A percentile compares a stretch with the other conserved stretches of the same genome.
Evolutionary conservation across 2,329 filamentous ascomycete species (phyloP).

Genomic region (Beauveria sp.): DNA sequence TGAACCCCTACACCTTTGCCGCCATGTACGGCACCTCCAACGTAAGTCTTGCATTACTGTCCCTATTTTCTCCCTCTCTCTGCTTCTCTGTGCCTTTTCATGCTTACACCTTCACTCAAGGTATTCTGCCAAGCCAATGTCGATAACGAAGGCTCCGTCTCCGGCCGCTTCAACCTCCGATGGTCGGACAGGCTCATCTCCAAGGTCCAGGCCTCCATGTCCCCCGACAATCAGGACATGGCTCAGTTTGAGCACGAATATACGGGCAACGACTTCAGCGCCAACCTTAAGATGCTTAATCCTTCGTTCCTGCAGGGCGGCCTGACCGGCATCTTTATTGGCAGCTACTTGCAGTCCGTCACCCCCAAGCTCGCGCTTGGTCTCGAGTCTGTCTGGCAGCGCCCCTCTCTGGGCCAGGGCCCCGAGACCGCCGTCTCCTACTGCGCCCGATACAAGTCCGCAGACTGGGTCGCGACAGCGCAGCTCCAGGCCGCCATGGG

Average conservation of each 20-base stretch:
- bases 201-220: slow-evolving; percentile 82
- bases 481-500: slow-evolving; percentile 80
- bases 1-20: slow-evolving; percentile 92
- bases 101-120: slow-evolving; percentile 36
- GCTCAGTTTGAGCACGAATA: slow-evolving; percentile 95
- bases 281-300: slow-evolving; percentile 88
- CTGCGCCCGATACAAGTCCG: slow-evolving; percentile 81
- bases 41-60: slow-evolving; percentile 39
- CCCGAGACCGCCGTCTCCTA: slow-evolving; percentile 92
- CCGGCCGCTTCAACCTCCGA: slow-evolving; percentile 86
- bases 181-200: slow-evolving; percentile 74
- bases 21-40: slow-evolving; percentile 89
- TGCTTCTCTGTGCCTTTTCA: not conserved
- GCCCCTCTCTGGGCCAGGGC: slow-evolving; percentile 70
- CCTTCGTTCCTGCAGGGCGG: slow-evolving; percentile 90
- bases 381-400: slow-evolving; percentile 90
- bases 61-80: not conserved
- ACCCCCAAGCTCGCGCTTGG: slow-evolving; percentile 82
- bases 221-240: slow-evolving; percentile 75
- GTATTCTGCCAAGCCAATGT: slow-evolving; percentile 92
- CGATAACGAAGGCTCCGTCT: slow-evolving; percentile 84
- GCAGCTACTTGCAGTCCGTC: slow-evolving; percentile 88
- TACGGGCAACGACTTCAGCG: slow-evolving; percentile 85
- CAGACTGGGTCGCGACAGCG: slow-evolving; percentile 87
- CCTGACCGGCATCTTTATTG: slow-evolving; percentile 89